phyloP scores from a whole-genome alignment of 345 rosid genomes.

The Corchorus olitorius region DNA sequence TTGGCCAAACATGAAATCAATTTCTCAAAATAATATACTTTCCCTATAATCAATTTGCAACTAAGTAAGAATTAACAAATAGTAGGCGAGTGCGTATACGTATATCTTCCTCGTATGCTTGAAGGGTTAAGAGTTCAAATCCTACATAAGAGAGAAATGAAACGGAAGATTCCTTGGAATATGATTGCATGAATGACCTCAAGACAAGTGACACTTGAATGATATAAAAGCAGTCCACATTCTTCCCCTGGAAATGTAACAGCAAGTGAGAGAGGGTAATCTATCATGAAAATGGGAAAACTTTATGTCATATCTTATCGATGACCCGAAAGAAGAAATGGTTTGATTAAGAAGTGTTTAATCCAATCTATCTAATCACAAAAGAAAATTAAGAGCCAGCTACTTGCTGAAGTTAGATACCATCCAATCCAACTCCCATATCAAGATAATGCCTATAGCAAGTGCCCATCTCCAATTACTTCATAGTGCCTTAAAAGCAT shows the following conservation, averaged over 20 bases:
- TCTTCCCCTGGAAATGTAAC: neutral
- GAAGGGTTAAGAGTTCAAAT: too few relatives aligned
- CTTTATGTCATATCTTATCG: slow-evolving; percentile 7
- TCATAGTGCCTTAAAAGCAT: neutral
- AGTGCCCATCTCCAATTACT: slow-evolving; percentile 6
- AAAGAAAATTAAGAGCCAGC: neutral
- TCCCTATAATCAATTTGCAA: too few relatives aligned
- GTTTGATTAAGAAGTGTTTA: neutral
- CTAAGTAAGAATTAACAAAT: too few relatives aligned
- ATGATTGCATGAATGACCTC: neutral
- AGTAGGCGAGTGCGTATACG: too few relatives aligned
- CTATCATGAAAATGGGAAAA: neutral
- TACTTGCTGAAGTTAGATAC: neutral
- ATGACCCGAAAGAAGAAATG: neutral
- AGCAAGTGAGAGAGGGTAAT: neutral
- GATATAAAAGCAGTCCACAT: neutral
- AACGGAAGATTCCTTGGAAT: too few relatives aligned
- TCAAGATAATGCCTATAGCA: neutral
- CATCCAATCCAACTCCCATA: neutral
- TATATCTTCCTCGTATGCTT: too few relatives aligned
- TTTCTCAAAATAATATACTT: too few relatives aligned
- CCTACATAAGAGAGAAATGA: too few relatives aligned
- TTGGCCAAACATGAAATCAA: too few relatives aligned
- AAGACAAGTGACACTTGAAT: neutral
- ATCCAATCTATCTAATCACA: slow-evolving; percentile 1